Percentiles rank a stretch among this genome's conserved stretches.
These are phyloP conservation scores for Fusarium siculi DNA, from an alignment of 2,329 filamentous ascomycete genomes.

Conservation along the genomic window DNA sequence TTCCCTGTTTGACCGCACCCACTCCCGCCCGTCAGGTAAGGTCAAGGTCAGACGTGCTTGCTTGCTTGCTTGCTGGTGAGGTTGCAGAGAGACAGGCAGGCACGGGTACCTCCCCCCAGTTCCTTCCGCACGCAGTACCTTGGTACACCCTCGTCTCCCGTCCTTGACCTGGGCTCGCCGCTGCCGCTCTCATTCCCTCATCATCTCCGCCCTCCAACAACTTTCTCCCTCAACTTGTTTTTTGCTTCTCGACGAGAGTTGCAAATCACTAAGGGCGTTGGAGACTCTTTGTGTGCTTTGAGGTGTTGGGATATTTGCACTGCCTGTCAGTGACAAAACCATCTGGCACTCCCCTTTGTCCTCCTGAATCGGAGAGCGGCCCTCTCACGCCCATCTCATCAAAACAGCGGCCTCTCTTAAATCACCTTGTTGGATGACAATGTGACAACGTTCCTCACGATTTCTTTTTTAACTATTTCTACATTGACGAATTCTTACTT, in stretches of 20 bases:
- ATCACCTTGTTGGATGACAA: constrained; percentile 43
- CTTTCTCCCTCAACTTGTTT: constrained; percentile 45
- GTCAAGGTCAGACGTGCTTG: constrained; percentile 20
- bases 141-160: constrained; percentile 44
- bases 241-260: constrained; percentile 45
- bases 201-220: constrained; percentile 49
- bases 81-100: constrained; percentile 4
- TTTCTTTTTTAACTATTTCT: constrained; percentile 22
- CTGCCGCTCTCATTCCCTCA: constrained; percentile 46
- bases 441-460: constrained; percentile 40
- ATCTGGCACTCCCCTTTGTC: constrained; percentile 27
- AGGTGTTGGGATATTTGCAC: constrained; percentile 35
- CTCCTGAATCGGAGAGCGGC: constrained; percentile 38
- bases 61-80: neutral
- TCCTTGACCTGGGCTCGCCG: constrained; percentile 38
- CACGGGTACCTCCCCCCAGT: constrained; percentile 23
- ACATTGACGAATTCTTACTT: constrained; percentile 15
- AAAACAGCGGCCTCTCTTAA: constrained; percentile 42
- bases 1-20: constrained; percentile 45
- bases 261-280: constrained; percentile 41
- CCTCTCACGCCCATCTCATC: constrained; percentile 36
- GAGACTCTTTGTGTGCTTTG: constrained; percentile 35
- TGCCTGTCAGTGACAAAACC: constrained; percentile 25
- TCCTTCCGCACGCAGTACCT: constrained; percentile 37
- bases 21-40: constrained; percentile 42